phyloP scores from a whole-genome alignment of 2,329 filamentous ascomycete species.

The Clonostachys solani region DNA sequence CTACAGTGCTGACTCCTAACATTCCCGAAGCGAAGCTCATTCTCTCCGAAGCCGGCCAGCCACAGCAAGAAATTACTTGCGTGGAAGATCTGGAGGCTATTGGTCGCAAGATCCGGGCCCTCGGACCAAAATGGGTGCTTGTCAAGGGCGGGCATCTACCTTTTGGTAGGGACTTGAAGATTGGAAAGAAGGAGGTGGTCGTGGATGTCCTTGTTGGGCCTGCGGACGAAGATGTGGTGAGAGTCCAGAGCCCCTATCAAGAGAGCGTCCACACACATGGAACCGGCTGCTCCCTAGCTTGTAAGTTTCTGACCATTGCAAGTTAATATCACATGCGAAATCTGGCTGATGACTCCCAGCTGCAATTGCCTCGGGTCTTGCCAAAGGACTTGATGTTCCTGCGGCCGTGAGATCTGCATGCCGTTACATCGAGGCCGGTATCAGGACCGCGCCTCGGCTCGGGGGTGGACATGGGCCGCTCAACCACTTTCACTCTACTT shows the following conservation, averaged over 20 bases:
- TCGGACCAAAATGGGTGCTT: conserved; percentile 78
- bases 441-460: conserved; percentile 57
- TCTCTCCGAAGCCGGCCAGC: conserved; percentile 41
- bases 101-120: conserved; percentile 57
- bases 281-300: conserved; percentile 90
- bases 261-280: conserved; percentile 82
- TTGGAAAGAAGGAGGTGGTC: conserved; percentile 58
- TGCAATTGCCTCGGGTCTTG: conserved; percentile 71
- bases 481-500: conserved; percentile 74
- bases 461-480: conserved; percentile 69
- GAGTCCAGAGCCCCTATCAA: conserved; percentile 69
- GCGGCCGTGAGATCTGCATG: conserved; percentile 64
- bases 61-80: conserved; percentile 34
- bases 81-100: conserved; percentile 65
- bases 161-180: conserved; percentile 56
- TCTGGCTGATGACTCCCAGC: conserved; percentile 31
- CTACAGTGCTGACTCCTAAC: conserved; percentile 73
- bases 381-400: conserved; percentile 51
- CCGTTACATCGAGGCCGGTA: conserved; percentile 68
- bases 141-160: conserved; percentile 92
- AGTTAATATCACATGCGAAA: no score
- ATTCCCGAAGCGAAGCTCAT: conserved; percentile 69
- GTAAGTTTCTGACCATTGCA: conserved; percentile 38
- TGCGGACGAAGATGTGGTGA: conserved; percentile 43
- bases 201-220: conserved; percentile 72